phyloP scores from a whole-genome alignment of 164 flowering plant species.

The Aristolochia fimbriata region DNA sequence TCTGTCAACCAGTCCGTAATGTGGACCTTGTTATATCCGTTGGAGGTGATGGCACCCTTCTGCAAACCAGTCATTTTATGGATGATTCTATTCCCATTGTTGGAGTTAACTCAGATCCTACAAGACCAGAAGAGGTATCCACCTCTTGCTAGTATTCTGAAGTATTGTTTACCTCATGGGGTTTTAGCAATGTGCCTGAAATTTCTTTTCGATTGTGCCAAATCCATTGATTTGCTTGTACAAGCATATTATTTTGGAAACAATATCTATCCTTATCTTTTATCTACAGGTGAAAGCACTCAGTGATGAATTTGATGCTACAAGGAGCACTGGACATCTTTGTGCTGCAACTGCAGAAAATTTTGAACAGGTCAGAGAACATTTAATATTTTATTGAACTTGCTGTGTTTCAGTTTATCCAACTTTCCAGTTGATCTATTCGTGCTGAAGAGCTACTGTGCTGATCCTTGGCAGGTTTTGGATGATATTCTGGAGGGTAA shows the following conservation, averaged over 20 bases:
- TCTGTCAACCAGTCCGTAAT: constrained; percentile 45
- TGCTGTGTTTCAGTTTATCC: neutral
- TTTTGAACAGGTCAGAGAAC: constrained; percentile 62
- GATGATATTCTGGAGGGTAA: constrained; percentile 49
- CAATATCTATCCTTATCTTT: neutral
- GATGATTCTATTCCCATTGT: constrained; percentile 78
- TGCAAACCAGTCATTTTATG: constrained; percentile 85
- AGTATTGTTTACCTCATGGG: neutral
- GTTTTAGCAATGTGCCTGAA: neutral
- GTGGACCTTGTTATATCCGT: constrained; percentile 77
- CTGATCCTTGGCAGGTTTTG: constrained; percentile 37
- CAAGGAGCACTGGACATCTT: constrained; percentile 88
- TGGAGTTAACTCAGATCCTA: constrained; percentile 96
- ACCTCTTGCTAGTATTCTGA: neutral
- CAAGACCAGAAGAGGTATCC: constrained; percentile 62
- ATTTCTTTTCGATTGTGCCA: neutral
- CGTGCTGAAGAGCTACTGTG: neutral
- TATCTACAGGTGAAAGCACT: constrained; percentile 47
- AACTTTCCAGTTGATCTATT: neutral
- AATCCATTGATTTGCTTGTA: neutral
- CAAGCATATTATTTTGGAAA: neutral
- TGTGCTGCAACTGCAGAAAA: constrained; percentile 74
- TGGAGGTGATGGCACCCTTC: constrained; percentile 96
- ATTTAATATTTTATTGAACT: neutral
- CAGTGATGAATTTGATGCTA: constrained; percentile 69